Base-by-base conservation (phyloP, 2,329 filamentous ascomycete species). In the Chaetomium olivaceum region DNA sequence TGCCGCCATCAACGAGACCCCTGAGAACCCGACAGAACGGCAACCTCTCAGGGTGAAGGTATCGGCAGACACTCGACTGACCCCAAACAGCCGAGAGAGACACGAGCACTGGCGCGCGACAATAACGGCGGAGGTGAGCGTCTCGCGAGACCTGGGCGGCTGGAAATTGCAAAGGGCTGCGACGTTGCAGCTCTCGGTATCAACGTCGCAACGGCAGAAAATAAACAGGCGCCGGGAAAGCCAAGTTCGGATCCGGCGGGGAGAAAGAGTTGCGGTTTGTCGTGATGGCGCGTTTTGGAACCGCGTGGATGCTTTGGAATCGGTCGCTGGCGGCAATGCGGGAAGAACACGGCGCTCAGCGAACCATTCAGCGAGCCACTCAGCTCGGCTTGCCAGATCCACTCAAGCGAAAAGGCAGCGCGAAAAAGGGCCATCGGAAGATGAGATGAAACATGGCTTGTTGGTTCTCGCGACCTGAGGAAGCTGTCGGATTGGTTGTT, bases 11-110 rank as follows among this genome's bases (percentile, higher is more conserved):
- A 63, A 57, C 39, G 61, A 29, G 46, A 31, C 52, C 62, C 62
- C 51, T 56, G 36, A 43, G 63, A 63, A 67, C 68, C 71, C 70
- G 70, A 72, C 69, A 70, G 68, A 71, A 63, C 58, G 71, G 71
- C 52, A 73, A 16, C 64, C 65, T 68, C 56, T 63, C 60, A 68
- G 48, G 19, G 29, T 60, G 62, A 60, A 46, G 54, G 19, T 48
- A 62, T 63, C 51, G 36, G 48, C 51, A 52, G 23, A 61, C 33
- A 50, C 23, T 62, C 52, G 14, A 19, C 52, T 3, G 19, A 60
- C 6, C 29, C 58, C 51, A 64, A 58, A 66, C 63, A 43, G 33
- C 14, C 8, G n/a, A 60, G 29, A 29, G 9, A 48, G 31, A 33
- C 19, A 48, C 56, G 19, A 8, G n/a, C 21, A 48, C 63, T 63